Base-by-base conservation (phyloP, 192 early-diverging fungal genomes). In the Podila horticola region DNA sequence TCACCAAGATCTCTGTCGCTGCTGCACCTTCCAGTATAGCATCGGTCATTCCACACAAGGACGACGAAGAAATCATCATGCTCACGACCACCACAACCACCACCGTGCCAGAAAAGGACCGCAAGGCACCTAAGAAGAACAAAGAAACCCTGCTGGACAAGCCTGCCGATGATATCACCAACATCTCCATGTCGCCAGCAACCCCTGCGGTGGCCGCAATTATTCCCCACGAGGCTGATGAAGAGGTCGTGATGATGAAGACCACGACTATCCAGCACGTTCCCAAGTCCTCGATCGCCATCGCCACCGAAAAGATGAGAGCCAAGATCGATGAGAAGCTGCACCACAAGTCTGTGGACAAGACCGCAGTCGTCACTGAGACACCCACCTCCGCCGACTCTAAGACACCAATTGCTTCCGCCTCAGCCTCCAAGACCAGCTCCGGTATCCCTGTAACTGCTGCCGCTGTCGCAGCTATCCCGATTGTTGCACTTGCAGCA, bases 181-280 rank as follows among this genome's bases (percentile, higher is more conserved):
- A 1, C 20, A 22, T 52, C 50, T 4, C 17, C 17, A n/a, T 22
- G 19, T 52, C 50, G 19, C 50, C 50, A 52, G 50, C 50, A 5
- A 17, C 50, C 17, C 19, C 50, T 9, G 17, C 50, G 13, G 58
- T 29, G 8, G 58, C 29, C 12, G 58, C 22, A 30, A 29, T 0
- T 28, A 60, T 60, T 19, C 50, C 50, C 0, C 50, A 52, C n/a
- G 50, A 9, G 4, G 50, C 50, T 52, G n/a, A 52, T n/a, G 58
- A 61, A 30, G 59, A 61, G 17, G 59, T 31, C 17, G 59, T 31
- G 26, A 61, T 61, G 59, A 31, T 61, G 59, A 33, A 61, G 59
- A 31, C 59, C 9, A 28, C 59, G 0, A 20, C 28, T 19, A 20
- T 33, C 26, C 17, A 20, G 9, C 30, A 11, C 26, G 26, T 33